Percentiles rank a stretch among this genome's conserved stretches.
Conservation (phyloP, 192 early-diverging fungal genomes). For the Coemansia sp. region DNA sequence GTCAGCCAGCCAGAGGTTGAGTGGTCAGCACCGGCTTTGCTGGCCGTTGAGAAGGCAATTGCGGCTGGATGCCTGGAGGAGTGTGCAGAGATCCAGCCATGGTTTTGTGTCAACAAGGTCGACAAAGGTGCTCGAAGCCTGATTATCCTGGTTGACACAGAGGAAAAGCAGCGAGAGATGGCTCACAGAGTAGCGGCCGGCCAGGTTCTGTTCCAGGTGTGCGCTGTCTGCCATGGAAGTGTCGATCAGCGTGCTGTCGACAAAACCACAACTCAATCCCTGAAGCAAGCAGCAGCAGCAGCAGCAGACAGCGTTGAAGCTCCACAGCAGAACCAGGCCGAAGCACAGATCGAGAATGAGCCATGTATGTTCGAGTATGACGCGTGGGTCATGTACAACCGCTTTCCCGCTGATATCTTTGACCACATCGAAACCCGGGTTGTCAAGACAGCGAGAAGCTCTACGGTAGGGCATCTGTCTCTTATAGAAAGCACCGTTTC, state of each 20-base stretch:
- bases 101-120: conserved; percentile 55
- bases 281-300: conserved; percentile 31
- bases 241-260: conserved; percentile 30
- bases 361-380: conserved; percentile 10
- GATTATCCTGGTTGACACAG: conserved; percentile 33
- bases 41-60: background rate
- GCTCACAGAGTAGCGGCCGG: conserved; percentile 10
- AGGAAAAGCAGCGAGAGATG: conserved; percentile 9
- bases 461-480: conserved; percentile 29
- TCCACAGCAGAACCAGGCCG: background rate
- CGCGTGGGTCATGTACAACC: conserved; percentile 29
- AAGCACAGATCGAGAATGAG: background rate
- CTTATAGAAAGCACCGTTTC: conserved; percentile 23
- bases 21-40: conserved; percentile 29
- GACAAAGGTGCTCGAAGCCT: conserved; percentile 61
- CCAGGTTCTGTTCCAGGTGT: conserved; percentile 15
- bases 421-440: conserved; percentile 12
- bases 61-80: background rate
- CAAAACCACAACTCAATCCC: conserved; percentile 30
- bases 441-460: conserved; percentile 13
- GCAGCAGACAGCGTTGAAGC: background rate
- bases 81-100: conserved; percentile 20
- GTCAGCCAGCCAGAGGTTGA: conserved; percentile 21
- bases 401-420: conserved; percentile 38
- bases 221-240: conserved; percentile 49